Evolutionary conservation across 2,329 filamentous ascomycete species (phyloP), one percentile per base, ranked within the genome.

Genomic region (Phaeosphaeria sp.): DNA sequence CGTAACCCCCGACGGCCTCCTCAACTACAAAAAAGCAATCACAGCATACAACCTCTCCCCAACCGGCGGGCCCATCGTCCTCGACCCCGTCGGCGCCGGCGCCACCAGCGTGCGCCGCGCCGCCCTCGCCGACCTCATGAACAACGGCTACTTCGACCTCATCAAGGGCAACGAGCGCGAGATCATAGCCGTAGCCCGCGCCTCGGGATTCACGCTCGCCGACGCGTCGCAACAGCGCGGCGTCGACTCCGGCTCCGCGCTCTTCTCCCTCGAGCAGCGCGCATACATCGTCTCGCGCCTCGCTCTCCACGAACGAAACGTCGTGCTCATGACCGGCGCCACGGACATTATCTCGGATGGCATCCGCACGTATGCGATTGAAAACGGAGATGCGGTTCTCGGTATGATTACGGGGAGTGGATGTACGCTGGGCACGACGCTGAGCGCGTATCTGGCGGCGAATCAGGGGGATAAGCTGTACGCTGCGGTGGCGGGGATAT

Each of bases 121-220:
- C 1, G 91, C 92, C 0, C 87, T 94, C 25, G 86, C 87, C 57
- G 83, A 83, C 1, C 86, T 98, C 39, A 83, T 97, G 71, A 81
- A 85, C 0, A 84, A 82, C 2, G 93, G 92, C 40, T 91, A 91
- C 75, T 91, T 96, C 68, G 87, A 92, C 75, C 83, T 97, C 43
- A 93, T 98, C 78, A 98, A 98, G 75, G 94, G 94, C 49, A 98
- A 98, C 77, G 92, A 96, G 74, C 88, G 90, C 53, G 95, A 98
- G 77, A 93, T 98, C 60, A 82, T 85, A 48, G 88, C 91, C 2
- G 87, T 94, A 0, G 86, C 84, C 9, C 55, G 62, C 3, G 68
- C 73, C 1, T 69, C 66, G 40, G 90, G 89, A 43, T 81, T 84
- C 44, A 78, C 74, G 22, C 76, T 73, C 1, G 44, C 76, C 81